A percentile compares a stretch with the other conserved stretches of the same genome.
Evolutionary conservation across 1,284 basidiomycete genomes (phyloP).

Genomic region (Anthracocystis walkeri): DNA sequence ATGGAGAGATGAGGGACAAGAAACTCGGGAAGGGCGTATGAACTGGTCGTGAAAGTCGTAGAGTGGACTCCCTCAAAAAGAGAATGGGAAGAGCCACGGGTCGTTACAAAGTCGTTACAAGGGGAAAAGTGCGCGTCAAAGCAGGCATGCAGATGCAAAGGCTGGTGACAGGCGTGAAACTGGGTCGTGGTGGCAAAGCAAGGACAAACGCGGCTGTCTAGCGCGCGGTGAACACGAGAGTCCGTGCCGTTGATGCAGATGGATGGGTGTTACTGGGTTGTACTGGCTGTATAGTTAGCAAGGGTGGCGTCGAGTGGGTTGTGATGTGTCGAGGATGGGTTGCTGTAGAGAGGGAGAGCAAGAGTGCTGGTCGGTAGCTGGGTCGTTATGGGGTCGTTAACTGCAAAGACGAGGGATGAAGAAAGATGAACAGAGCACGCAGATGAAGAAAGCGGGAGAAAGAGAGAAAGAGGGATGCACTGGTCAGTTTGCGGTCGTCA

Average conservation of each 20-base stretch:
- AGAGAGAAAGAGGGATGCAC: not conserved
- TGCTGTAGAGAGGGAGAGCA: conserved; percentile 1
- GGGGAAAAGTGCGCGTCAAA: conserved; percentile 21
- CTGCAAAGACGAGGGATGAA: conserved; percentile 19
- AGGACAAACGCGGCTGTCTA: conserved; percentile 14
- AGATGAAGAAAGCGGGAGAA: not conserved
- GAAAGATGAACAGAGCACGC: conserved; percentile 13
- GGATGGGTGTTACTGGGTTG: conserved; percentile 5
- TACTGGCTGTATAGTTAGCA: conserved; percentile 13
- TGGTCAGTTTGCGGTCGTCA: conserved; percentile 15
- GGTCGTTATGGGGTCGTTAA: conserved; percentile 48
- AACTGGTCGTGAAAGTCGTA: conserved; percentile 23
- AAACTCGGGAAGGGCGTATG: not conserved
- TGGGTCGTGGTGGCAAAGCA: conserved; percentile 7
- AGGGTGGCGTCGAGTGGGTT: conserved; percentile 35
- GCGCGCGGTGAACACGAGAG: conserved; percentile 20
- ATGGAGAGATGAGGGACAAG: not conserved
- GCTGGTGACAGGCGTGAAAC: conserved; percentile 7
- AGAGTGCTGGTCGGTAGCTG: conserved; percentile 12
- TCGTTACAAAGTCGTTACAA: conserved; percentile 52
- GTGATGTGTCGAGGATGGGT: conserved; percentile 18
- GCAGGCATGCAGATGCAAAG: conserved; percentile 33
- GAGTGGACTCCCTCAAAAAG: conserved; percentile 12
- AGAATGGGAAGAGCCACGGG: conserved; percentile 14
- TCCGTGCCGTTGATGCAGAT: conserved; percentile 34